Base-by-base conservation (phyloP, 768 basidiomycete genomes). In the Scleroderma citrinum region DNA sequence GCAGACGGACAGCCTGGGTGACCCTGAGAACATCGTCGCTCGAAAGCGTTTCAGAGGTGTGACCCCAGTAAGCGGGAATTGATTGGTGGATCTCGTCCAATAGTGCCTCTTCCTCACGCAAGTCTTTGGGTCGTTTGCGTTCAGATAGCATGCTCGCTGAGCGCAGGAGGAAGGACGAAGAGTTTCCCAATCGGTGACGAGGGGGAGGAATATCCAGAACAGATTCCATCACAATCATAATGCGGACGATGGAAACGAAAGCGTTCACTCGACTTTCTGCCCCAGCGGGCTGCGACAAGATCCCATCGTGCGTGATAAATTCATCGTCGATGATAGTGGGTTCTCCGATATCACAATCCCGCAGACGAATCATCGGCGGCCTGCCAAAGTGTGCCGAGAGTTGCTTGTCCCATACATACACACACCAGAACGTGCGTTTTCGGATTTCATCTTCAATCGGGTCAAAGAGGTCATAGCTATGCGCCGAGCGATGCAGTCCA, bases 381-480 rank as follows among this genome's bases (percentile, higher is more conserved):
- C 92, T 75, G 21, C 93, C 92, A 63, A 95, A 94, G 66, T 91
- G 86, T 50, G 88, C 86, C 11, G 82, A 74, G 7, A 92, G 81
- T 60, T 94, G 92, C 69, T 96, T 95, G 69, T 96, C 93, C 93
- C 93, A 95, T 44, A 90, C 77, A 68, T 95, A 96, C 23, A 94
- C 90, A 51, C 90, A 90, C 92, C 92, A 96, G 66, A 96, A 96
- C 0, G 93, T 95, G 57, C 92, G 83, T 67, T 94, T 95, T 50
- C 93, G 80, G 24, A 92, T 82, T 64, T 95, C 91, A 52, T 88
- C 86, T 64, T 94, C 92, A 54, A 94, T 85, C 8, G 87, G 78
- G 67, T 92, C 85, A 64, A 96, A 95, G 45, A 89, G 75, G 61
- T 89, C 85, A 60, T 90, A 90, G 13, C 81, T 83, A 55, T 92